Base-by-base conservation (phyloP, 2,329 filamentous ascomycete genomes). In the Daldinia sp. region DNA sequence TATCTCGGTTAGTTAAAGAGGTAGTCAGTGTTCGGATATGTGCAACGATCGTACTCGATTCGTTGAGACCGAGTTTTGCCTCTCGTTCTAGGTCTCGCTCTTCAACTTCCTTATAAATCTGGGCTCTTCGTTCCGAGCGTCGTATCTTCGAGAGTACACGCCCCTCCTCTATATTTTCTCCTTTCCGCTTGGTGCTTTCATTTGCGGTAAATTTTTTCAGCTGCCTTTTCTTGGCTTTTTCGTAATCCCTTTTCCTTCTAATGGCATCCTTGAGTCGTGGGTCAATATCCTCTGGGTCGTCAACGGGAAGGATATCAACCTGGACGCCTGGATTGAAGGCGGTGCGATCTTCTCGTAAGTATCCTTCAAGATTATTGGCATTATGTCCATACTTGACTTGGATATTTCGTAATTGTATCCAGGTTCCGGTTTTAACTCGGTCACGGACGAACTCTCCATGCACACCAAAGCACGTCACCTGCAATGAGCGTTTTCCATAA, bases 371-470 rank as follows among this genome's bases (percentile, higher is more conserved):
- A 61, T 85, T 84, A 3, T 75, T 73, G 23, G 75, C 79, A 47
- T 82, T 81, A 49, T 73, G 79, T 10, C 84, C 84, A 17, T 77
- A 78, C 66, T 89, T 92, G 65, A 93, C 82, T 17, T 89, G 89
- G 3, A 96, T 82, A 70, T 97, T 97, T 19, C 80, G 83, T 4
- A 97, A 76, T 3, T 77, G 77, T 1, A 96, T 78, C 81, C 90
- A 89, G 21, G 87, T 79, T 3, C 86, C 85, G n/a, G 79, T 75
- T 1, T 81, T 77, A 23, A 95, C 78, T 5, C 85, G 75, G 0
- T 82, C 72, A 13, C 81, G 82, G n/a, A 89, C 83, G 65, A 79
- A 86, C 1, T 73, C 70, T 1, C 87, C 86, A 74, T 97, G 90
- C 0, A 85, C 85, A 11, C 89, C 87, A 74, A 82, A 96, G 25